A percentile compares a stretch with the other conserved stretches of the same genome.
Conservation (phyloP, 2,329 filamentous ascomycete genomes). For the Xylaria sp. region DNA sequence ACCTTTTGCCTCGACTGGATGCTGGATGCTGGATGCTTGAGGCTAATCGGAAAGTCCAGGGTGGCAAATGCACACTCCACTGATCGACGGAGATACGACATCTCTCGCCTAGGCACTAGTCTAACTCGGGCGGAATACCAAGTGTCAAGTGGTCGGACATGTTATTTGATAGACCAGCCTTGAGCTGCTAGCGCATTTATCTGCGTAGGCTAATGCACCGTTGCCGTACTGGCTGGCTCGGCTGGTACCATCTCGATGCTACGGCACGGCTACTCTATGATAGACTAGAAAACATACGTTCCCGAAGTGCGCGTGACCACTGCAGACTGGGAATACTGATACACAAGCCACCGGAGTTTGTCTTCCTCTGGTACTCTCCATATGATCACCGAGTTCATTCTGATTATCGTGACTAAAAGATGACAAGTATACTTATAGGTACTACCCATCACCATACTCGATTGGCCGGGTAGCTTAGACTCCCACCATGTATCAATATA, state of each 20-base stretch:
- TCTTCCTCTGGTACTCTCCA: background rate
- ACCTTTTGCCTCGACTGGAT: background rate
- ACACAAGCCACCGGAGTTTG: slow-evolving; percentile 4
- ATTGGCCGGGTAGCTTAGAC: background rate
- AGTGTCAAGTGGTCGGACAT: background rate
- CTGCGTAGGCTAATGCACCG: background rate
- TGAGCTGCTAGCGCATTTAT: background rate
- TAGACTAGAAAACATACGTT: background rate
- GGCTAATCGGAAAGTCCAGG: background rate
- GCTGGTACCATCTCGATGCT: background rate
- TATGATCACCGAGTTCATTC: slow-evolving; percentile 1
- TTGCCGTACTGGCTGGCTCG: background rate
- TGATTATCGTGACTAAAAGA: background rate
- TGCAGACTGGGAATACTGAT: background rate
- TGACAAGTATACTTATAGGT: slow-evolving; percentile 1
- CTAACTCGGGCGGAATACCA: background rate
- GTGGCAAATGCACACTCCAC: slow-evolving; percentile 7
- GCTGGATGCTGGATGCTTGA: background rate
- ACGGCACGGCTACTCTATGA: background rate
- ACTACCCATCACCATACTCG: background rate
- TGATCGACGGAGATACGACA: slow-evolving; percentile 13
- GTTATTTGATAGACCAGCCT: background rate
- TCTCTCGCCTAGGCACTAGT: background rate
- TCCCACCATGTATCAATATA: background rate
- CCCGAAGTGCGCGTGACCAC: slow-evolving; percentile 5